Evolutionary conservation across 345 rosid genomes (phyloP).

Genomic region (Rhodamnia argentea): DNA sequence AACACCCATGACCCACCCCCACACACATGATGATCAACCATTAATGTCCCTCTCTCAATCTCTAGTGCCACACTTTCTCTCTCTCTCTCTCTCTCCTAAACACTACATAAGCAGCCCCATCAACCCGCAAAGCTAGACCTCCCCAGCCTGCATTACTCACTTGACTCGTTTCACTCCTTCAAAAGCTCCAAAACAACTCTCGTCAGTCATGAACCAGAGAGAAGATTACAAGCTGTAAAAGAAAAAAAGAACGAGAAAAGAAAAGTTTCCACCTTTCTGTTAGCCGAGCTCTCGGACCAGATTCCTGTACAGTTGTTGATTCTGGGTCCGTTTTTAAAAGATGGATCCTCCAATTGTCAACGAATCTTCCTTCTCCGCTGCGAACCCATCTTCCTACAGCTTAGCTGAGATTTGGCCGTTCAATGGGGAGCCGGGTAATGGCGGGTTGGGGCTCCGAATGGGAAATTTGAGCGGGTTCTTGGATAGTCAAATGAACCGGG

Average conservation of each 20-base stretch:
- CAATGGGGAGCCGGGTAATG: conserved; percentile 9
- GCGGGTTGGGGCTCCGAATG: not conserved
- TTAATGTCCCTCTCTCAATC: not conserved
- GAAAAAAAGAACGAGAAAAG: not conserved
- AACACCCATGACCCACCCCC: not conserved
- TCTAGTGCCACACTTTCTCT: not conserved
- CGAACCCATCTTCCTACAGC: conserved; percentile 74
- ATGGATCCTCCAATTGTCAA: conserved; percentile 88
- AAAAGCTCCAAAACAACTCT: not conserved
- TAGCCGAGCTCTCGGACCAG: not conserved
- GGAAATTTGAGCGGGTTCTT: not conserved
- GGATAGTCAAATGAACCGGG: not conserved
- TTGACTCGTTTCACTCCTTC: not conserved
- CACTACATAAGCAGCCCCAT: not conserved
- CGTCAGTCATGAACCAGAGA: not conserved
- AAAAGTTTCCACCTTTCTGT: not conserved
- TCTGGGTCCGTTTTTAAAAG: not conserved
- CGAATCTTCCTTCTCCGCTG: conserved; percentile 68
- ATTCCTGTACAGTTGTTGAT: not conserved
- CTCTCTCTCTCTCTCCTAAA: not conserved
- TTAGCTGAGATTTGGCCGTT: conserved; percentile 88
- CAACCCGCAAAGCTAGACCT: not conserved
- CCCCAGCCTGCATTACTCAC: not conserved
- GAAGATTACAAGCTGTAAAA: not conserved
- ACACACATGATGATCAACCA: not conserved